These are phyloP conservation scores for Amanita pseudoporphyria DNA, from an alignment of 768 basidiomycete genomes.

Conservation along the genomic window DNA sequence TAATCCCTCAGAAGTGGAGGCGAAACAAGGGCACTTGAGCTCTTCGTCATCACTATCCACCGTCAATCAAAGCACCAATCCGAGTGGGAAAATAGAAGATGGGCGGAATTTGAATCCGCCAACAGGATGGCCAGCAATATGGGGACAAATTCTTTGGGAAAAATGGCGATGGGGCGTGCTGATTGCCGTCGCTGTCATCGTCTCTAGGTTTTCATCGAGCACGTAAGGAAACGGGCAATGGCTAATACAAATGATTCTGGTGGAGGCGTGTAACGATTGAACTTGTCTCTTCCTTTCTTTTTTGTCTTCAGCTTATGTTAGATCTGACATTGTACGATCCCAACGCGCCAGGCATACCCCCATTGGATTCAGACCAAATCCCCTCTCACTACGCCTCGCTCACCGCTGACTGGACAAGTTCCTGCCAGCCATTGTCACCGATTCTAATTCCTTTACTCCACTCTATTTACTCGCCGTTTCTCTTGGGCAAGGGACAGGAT, in stretches of 20 bases:
- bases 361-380: no score
- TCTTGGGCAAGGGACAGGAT: no score
- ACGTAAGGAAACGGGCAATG: conserved; percentile 15
- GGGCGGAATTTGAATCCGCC: conserved; percentile 13
- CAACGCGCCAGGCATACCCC: no score
- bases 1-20: background rate
- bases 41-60: conserved; percentile 7
- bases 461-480: background rate
- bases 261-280: background rate
- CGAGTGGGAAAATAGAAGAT: conserved; percentile 10
- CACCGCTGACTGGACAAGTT: no score
- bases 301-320: background rate
- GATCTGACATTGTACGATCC: no score
- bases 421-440: no score
- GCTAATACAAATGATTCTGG: background rate
- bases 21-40: background rate
- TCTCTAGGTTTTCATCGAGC: conserved; percentile 63
- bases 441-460: background rate
- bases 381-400: no score
- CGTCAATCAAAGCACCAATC: background rate
- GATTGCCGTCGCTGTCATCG: conserved; percentile 67
- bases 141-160: conserved; percentile 65
- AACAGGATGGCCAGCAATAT: conserved; percentile 48
- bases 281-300: background rate
- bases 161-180: conserved; percentile 81